Evolutionary conservation across 2,329 filamentous ascomycete species (phyloP).

Genomic region (Incumbomyces lentus): DNA sequence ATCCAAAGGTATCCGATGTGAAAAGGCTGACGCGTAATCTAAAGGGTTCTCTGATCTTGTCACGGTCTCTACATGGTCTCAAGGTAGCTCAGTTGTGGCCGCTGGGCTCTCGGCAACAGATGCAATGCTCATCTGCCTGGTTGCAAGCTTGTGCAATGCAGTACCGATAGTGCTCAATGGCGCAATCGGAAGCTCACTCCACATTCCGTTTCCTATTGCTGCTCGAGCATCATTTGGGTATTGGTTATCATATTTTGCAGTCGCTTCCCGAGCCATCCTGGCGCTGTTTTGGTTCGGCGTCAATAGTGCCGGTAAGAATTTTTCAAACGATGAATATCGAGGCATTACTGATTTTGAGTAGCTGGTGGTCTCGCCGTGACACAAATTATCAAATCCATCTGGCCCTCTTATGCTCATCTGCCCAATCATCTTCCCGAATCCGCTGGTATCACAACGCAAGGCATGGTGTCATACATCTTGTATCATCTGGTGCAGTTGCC

Average conservation of each 20-base stretch:
- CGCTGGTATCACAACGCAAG: constrained; percentile 20
- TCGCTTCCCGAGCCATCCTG: constrained; percentile 42
- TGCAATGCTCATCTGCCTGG: constrained; percentile 9
- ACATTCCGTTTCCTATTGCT: constrained; percentile 47
- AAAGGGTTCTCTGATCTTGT: constrained; percentile 8
- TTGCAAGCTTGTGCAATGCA: constrained; percentile 9
- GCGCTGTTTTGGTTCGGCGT: constrained; percentile 56
- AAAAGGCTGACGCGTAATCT: background rate
- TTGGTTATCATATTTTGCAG: constrained; percentile 45
- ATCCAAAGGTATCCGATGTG: too few species aligned
- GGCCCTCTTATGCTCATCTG: constrained; percentile 10
- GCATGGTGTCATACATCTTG: constrained; percentile 18
- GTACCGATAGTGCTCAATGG: constrained; percentile 51
- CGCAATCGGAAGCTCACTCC: constrained; percentile 41
- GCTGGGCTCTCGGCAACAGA: constrained; percentile 21
- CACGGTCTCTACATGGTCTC: constrained; percentile 7
- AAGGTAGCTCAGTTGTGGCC: constrained; percentile 28
- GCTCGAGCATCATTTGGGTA: constrained; percentile 46
- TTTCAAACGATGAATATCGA: too few species aligned
- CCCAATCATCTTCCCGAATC: constrained; percentile 23
- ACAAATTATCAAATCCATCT: constrained; percentile 45
- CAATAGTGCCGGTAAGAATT: constrained; percentile 41
- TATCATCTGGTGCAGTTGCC: constrained; percentile 17
- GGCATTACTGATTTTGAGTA: background rate
- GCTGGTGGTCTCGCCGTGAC: constrained; percentile 27